A percentile compares a stretch with the other conserved stretches of the same genome.
These are phyloP conservation scores for Immersiporthe knoxdaviesiana DNA, from an alignment of 2,329 filamentous ascomycete genomes.

Conservation along the genomic window DNA sequence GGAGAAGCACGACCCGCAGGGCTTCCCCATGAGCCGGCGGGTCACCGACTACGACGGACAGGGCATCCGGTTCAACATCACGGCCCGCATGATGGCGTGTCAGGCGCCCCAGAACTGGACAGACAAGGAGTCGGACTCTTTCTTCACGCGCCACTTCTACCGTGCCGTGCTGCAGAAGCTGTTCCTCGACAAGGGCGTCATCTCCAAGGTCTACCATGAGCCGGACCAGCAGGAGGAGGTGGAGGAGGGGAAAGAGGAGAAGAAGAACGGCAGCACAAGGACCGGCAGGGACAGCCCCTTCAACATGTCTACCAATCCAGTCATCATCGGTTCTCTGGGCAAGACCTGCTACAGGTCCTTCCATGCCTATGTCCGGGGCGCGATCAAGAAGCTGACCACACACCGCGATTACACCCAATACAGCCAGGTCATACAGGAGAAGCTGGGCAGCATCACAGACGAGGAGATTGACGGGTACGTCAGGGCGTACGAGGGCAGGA, in stretches of 20 bases:
- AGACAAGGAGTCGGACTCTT: slow-evolving; percentile 74
- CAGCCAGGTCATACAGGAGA: slow-evolving; percentile 63
- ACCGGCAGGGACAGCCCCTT: slow-evolving; percentile 45
- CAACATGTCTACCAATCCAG: slow-evolving; percentile 69
- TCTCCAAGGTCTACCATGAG: slow-evolving; percentile 60
- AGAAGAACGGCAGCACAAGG: background rate
- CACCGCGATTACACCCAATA: slow-evolving; percentile 61
- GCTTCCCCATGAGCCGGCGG: slow-evolving; percentile 86
- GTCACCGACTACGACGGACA: slow-evolving; percentile 61
- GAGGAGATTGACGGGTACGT: slow-evolving; percentile 77
- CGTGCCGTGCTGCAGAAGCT: slow-evolving; percentile 88
- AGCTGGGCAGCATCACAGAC: slow-evolving; percentile 71
- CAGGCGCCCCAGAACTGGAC: slow-evolving; percentile 96
- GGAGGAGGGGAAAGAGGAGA: background rate
- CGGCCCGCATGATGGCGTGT: slow-evolving; percentile 96
- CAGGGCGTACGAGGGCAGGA: slow-evolving; percentile 62
- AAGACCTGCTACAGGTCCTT: slow-evolving; percentile 82
- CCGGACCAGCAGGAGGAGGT: slow-evolving; percentile 26
- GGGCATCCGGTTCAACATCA: slow-evolving; percentile 89
- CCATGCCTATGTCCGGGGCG: slow-evolving; percentile 76
- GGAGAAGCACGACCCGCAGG: slow-evolving; percentile 78
- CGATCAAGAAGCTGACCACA: slow-evolving; percentile 72
- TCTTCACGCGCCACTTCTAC: slow-evolving; percentile 93
- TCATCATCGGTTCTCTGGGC: slow-evolving; percentile 83
- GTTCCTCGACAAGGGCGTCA: slow-evolving; percentile 82